Percentiles rank a stretch among this genome's conserved stretches.
These are phyloP conservation scores for Monilinia laxa DNA, from an alignment of 2,329 filamentous ascomycete genomes.

Conservation along the genomic window DNA sequence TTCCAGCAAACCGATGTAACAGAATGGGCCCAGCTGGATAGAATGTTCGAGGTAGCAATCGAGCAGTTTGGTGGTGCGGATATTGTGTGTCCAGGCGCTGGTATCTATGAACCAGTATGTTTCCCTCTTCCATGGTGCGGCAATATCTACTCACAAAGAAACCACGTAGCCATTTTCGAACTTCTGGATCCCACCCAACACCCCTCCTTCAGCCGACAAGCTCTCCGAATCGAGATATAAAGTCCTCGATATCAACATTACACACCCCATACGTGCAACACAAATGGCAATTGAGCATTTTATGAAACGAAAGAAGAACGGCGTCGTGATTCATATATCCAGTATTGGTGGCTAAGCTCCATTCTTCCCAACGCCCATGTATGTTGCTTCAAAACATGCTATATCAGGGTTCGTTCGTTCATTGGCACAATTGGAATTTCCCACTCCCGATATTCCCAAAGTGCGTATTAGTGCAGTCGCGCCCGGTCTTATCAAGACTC, in stretches of 20 bases:
- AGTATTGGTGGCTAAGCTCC: slow-evolving; percentile 48
- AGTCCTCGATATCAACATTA: slow-evolving; percentile 51
- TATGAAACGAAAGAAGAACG: slow-evolving; percentile 39
- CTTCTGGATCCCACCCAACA: slow-evolving; percentile 51
- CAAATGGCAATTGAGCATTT: slow-evolving; percentile 52
- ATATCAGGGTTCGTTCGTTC: slow-evolving; percentile 49
- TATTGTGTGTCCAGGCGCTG: slow-evolving; percentile 48
- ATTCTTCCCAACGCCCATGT: slow-evolving; percentile 46
- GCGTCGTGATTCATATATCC: slow-evolving; percentile 48
- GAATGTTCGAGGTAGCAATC: slow-evolving; percentile 41
- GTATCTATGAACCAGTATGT: slow-evolving; percentile 48
- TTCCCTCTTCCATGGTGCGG: neutral
- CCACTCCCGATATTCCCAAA: slow-evolving; percentile 34
- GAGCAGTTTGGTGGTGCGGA: slow-evolving; percentile 40
- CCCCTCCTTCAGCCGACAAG: slow-evolving; percentile 45
- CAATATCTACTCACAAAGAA: neutral
- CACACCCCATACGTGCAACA: slow-evolving; percentile 52
- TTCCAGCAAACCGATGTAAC: slow-evolving; percentile 49
- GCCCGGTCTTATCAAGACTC: slow-evolving; percentile 45
- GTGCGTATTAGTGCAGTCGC: slow-evolving; percentile 48
- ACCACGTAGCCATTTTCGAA: slow-evolving; percentile 46
- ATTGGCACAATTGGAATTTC: slow-evolving; percentile 42
- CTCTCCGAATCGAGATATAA: slow-evolving; percentile 45
- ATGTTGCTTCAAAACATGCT: slow-evolving; percentile 50
- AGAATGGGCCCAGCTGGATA: slow-evolving; percentile 42